Base-by-base conservation (phyloP, 1,139 yeast species). In the Taphrina wiesneri region DNA sequence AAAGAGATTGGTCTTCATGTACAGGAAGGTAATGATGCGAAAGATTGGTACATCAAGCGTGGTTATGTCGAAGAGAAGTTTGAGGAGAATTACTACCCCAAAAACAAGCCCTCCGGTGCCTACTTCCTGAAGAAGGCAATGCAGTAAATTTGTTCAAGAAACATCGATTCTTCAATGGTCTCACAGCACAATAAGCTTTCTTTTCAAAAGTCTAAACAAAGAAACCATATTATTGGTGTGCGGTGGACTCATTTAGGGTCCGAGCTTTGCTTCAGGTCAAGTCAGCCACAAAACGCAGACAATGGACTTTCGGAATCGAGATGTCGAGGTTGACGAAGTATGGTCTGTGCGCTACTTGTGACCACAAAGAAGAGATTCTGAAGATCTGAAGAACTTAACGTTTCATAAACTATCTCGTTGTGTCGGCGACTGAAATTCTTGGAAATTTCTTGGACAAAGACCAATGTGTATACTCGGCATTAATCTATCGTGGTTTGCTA, bases 1-100 rank as follows among this genome's bases (percentile, higher is more conserved):
- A 53, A 63, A 32, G 63, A 51, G 9, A 39, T 63, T n/a, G 53
- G 39, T 19, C 45, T 56, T 26, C 66, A 63, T 49, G 66, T 63
- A 30, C 53, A 56, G 32, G 56, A 54, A 43, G 63, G 54, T 23
- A 63, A 63, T 28, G 63, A 47, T 11, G 66, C 63, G 13, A 43
- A 45, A 34, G 62, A 30, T 11, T 63, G 66, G 66, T 63, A 56
- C 51, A 36, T 28, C 17, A 56, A 63, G 52, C 56, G 53, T 17
- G 66, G 63, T 19, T 63, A 41, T 25, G 32, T 21, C 26, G 57
- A 51, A 19, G 66, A 47, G 15, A 34, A n/a, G 34, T 41, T 54
- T 19, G 56, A 51, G 43, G 62, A 56, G 56, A 28, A 56, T 19
- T 63, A 63, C 59, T 63, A 63, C 32, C 41, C 53, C 36, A 56